A percentile compares a stretch with the other conserved stretches of the same genome.
These are phyloP conservation scores for Cyclaneusma minus DNA, from an alignment of 2,329 filamentous ascomycete species.

Conservation along the genomic window DNA sequence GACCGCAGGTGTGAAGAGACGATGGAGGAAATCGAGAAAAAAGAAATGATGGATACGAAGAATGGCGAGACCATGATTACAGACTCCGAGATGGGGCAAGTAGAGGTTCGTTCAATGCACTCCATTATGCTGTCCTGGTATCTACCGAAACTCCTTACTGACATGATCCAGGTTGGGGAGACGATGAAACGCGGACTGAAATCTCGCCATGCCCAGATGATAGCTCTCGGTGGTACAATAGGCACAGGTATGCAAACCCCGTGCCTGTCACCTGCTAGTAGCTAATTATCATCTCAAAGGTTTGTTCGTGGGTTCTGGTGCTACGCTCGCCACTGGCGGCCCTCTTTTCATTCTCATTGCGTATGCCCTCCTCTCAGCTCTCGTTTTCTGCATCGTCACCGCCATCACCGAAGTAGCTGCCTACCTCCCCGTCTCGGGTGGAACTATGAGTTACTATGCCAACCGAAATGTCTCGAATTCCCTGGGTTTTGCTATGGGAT, in stretches of 20 bases:
- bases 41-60: no score
- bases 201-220: conserved; percentile 16
- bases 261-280: neutral
- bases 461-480: conserved; percentile 26
- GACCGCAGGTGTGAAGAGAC: no score
- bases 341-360: conserved; percentile 27
- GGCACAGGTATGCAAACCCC: conserved; percentile 24
- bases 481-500: conserved; percentile 29
- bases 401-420: conserved; percentile 41
- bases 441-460: conserved; percentile 32
- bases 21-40: no score
- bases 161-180: no score
- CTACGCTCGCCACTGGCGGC: conserved; percentile 26
- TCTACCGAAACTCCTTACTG: no score
- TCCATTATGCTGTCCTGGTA: no score
- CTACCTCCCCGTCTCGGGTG: conserved; percentile 41
- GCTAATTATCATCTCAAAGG: no score
- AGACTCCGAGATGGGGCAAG: no score
- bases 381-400: conserved; percentile 31
- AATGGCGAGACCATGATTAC: no score
- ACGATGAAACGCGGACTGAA: conserved; percentile 14
- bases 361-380: conserved; percentile 25
- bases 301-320: conserved; percentile 27
- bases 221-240: conserved; percentile 24
- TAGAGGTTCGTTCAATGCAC: no score